phyloP scores from a whole-genome alignment of 305 asterid genomes.

The Fraxinus sp. region DNA sequence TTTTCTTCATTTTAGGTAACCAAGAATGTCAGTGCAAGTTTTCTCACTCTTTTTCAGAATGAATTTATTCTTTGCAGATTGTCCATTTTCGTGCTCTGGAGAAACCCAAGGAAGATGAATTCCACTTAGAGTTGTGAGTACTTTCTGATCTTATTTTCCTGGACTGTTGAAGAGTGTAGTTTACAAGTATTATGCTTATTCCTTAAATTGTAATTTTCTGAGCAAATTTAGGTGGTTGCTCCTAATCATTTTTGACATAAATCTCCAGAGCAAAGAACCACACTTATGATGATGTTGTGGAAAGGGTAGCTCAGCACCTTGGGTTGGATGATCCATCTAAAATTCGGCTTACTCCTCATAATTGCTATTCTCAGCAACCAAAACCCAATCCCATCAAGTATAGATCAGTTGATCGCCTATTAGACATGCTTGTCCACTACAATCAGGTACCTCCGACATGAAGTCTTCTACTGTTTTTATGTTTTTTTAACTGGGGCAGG shows the following conservation, averaged over 20 bases:
- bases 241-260: constrained; percentile 25
- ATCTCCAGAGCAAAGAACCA: constrained; percentile 74
- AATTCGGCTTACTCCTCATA: constrained; percentile 91
- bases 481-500: too few species aligned
- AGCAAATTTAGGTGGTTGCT: not conserved
- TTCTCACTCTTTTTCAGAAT: too few species aligned
- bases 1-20: not conserved
- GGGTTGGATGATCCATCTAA: constrained; percentile 83
- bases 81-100: too few species aligned
- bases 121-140: too few species aligned
- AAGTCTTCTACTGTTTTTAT: not conserved
- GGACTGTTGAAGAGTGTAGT: not conserved
- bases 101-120: too few species aligned
- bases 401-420: constrained; percentile 77
- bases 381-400: constrained; percentile 88
- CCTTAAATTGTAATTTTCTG: not conserved
- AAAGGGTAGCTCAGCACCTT: constrained; percentile 78
- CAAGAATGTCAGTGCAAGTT: too few species aligned
- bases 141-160: too few species aligned
- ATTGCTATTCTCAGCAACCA: constrained; percentile 98
- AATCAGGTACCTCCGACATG: constrained; percentile 62
- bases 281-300: constrained; percentile 94
- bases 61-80: too few species aligned
- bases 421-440: constrained; percentile 96
- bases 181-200: too few species aligned